Conservation (phyloP, 345 rosid species). For the Jatropha curcas region DNA sequence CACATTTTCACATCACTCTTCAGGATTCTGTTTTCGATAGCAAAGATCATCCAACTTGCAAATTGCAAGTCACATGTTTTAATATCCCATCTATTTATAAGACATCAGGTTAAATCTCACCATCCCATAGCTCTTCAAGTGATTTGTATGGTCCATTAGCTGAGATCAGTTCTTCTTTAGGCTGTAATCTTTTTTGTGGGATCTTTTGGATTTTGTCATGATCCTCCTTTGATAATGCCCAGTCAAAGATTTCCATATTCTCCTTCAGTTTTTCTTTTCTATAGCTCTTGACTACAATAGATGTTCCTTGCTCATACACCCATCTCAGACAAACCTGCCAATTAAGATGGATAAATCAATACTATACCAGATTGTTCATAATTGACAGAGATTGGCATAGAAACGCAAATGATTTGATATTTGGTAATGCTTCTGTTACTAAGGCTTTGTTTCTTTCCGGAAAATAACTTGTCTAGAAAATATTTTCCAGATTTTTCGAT, state of each 20-base stretch:
- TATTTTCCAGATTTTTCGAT: too few relatives aligned
- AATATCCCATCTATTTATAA: background rate
- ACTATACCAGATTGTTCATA: background rate
- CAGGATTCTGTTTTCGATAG: background rate
- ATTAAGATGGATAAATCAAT: background rate
- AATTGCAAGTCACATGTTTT: too few relatives aligned
- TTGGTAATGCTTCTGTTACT: too few relatives aligned
- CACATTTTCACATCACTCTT: background rate
- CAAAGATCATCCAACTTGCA: constrained; percentile 1
- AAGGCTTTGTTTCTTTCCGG: too few relatives aligned
- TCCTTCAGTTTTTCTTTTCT: constrained; percentile 6
- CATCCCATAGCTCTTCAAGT: constrained; percentile 8
- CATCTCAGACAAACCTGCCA: constrained; percentile 14
- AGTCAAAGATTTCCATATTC: constrained; percentile 6
- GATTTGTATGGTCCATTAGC: background rate
- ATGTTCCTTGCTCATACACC: constrained; percentile 10
- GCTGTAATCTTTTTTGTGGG: constrained; percentile 9
- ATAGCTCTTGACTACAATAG: constrained; percentile 4
- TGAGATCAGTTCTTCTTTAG: background rate
- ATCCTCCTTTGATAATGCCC: background rate
- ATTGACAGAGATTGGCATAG: background rate
- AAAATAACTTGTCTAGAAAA: too few relatives aligned
- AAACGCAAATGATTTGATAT: too few relatives aligned
- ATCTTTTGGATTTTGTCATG: background rate
- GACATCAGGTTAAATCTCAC: background rate